Conservation (phyloP, 2,329 filamentous ascomycete species). For the Curvularia lunata region DNA sequence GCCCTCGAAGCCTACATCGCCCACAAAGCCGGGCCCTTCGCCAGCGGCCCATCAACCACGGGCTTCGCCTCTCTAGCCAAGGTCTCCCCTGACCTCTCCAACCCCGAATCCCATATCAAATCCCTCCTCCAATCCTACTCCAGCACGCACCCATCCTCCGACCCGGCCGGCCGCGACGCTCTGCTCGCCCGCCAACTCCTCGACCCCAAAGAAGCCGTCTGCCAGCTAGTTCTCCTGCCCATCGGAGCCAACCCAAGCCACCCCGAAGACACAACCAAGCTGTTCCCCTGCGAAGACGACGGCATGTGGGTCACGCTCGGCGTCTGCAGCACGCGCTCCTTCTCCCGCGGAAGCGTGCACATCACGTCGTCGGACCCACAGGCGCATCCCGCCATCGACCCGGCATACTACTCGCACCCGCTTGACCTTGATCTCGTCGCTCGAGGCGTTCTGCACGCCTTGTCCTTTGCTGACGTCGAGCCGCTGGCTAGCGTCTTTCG, state of each 20-base stretch:
- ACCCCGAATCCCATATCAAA: constrained; percentile 31
- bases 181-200: constrained; percentile 34
- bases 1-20: constrained; percentile 36
- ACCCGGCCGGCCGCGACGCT: constrained; percentile 32
- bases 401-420: constrained; percentile 53
- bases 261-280: constrained; percentile 4
- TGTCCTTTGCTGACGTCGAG: constrained; percentile 8
- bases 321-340: constrained; percentile 41
- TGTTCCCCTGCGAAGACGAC: constrained; percentile 17
- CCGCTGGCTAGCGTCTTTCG: not conserved
- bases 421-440: constrained; percentile 53
- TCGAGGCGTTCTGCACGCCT: constrained; percentile 36
- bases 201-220: constrained; percentile 28
- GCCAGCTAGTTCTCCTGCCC: constrained; percentile 29
- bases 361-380: constrained; percentile 42
- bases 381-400: constrained; percentile 48
- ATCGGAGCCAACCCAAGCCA: constrained; percentile 20
- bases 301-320: constrained; percentile 26
- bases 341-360: constrained; percentile 52
- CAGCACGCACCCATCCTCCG: constrained; percentile 27
- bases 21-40: constrained; percentile 39
- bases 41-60: constrained; percentile 30
- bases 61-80: constrained; percentile 34
- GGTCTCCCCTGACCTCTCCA: constrained; percentile 27
- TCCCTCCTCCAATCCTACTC: constrained; percentile 25